Conservation (phyloP, 139 green algal species). For the Coccomyxa sp. region DNA sequence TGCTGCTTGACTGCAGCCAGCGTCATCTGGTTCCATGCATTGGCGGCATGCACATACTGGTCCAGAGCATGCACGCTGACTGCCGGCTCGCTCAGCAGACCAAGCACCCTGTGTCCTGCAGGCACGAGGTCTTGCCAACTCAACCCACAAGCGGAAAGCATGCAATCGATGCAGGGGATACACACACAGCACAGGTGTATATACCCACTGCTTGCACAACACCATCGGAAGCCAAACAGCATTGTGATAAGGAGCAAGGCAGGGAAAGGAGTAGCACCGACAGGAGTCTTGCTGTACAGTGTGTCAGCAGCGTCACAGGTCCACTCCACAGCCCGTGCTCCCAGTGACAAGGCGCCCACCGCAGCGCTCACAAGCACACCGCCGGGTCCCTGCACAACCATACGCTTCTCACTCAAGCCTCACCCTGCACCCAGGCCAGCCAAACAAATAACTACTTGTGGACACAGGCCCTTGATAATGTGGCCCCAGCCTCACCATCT, state of each 20-base stretch:
- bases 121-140: not conserved
- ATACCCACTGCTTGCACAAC: not conserved
- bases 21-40: not conserved
- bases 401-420: too few species aligned
- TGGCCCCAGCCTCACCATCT: too few species aligned
- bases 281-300: too few species aligned
- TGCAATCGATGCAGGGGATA: not conserved
- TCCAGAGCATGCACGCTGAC: not conserved
- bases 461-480: too few species aligned
- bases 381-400: too few species aligned
- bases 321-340: too few species aligned
- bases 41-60: not conserved
- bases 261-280: not conserved
- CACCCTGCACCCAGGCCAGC: too few species aligned
- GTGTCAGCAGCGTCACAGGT: too few species aligned
- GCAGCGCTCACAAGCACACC: too few species aligned
- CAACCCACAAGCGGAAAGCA: too few species aligned
- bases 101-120: not conserved
- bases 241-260: not conserved
- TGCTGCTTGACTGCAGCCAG: not conserved
- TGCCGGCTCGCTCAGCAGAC: not conserved
- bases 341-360: too few species aligned
- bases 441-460: too few species aligned
- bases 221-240: not conserved
- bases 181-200: not conserved